phyloP scores from a whole-genome alignment of 768 basidiomycete species.

The Trametes cinnabarina region DNA sequence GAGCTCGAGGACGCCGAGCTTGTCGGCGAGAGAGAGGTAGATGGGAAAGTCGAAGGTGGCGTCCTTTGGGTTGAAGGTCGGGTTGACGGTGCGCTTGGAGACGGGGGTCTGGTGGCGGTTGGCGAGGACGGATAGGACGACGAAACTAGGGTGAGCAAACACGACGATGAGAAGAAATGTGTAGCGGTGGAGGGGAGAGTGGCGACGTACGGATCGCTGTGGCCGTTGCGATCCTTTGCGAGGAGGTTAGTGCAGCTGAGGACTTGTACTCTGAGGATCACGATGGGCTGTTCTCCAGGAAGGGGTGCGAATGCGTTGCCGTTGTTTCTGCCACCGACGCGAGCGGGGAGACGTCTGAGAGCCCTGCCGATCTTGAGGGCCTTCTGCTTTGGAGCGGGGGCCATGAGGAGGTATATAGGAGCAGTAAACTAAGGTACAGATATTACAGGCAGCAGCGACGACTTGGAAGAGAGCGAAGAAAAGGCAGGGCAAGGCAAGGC shows the following conservation, averaged over 20 bases:
- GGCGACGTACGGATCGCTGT: constrained; percentile 69
- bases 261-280: constrained; percentile 66
- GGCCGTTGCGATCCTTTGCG: constrained; percentile 65
- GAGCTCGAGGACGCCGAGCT: constrained; percentile 73
- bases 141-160: constrained; percentile 51
- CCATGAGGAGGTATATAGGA: constrained; percentile 21
- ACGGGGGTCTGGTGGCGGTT: constrained; percentile 71
- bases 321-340: constrained; percentile 41
- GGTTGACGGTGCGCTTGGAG: constrained; percentile 68
- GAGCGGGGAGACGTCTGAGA: constrained; percentile 53
- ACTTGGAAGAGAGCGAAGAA: background rate
- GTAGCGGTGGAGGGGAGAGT: background rate
- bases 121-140: constrained; percentile 60
- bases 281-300: constrained; percentile 65
- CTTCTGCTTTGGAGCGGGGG: constrained; percentile 37
- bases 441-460: background rate
- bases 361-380: constrained; percentile 56
- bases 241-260: constrained; percentile 59
- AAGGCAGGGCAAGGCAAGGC: background rate
- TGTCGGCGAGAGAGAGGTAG: constrained; percentile 70
- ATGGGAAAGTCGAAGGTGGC: constrained; percentile 91
- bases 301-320: constrained; percentile 41
- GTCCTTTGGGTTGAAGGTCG: constrained; percentile 60
- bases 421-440: background rate
- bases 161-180: constrained; percentile 2